Evolutionary conservation across 805 yeast species (phyloP), one percentile per base, ranked within the genome.

Genomic region (Grigorovia humatica): DNA sequence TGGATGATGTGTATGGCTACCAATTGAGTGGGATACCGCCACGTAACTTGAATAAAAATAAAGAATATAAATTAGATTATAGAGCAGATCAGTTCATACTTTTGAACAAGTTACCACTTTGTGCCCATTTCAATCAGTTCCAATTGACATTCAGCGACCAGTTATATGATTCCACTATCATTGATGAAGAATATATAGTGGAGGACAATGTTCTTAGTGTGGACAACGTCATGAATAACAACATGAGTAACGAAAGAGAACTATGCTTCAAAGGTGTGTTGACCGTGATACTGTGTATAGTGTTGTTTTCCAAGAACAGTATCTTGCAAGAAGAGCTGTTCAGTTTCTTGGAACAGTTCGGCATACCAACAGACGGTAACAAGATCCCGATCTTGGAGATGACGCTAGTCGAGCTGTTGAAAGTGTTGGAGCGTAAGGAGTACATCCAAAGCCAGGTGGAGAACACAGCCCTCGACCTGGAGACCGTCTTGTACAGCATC

Each of bases 1-100:
- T 66, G n/a, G 45, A n/a, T 7, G 61, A 59, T 51, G 56, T 62
- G 12, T 64, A 57, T 51, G 68, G 69, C 9, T 64, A 59, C 48
- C 53, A 56, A 20, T 40, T 66, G 20, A 49, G 47, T 29, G 63
- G 66, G 1, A 48, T 60, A 43, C 55, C 54, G 27, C 52, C 63
- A 17, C 57, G 52, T 32, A 29, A 18, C 15, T 9, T 32, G 38
- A 32, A 18, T 9, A 56, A 50, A 20, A 35, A 18, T 11, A 46
- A 38, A 2, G 50, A 42, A 6, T 48, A 48, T 9, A n/a, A 35
- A 9, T 43, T 48, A 9, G 47, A 30, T 1, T 23, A n/a, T 20
- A 60, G 51, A 48, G 62, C 63, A 6, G 56, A 60, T 9, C 52
- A 54, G 23, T 64, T 61, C 48, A 58, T 63, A n/a, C 51, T 65